Percentiles rank a stretch among this genome's conserved stretches.
phyloP scores from a whole-genome alignment of 2,329 filamentous ascomycete species.

The Daldinia sp. region DNA sequence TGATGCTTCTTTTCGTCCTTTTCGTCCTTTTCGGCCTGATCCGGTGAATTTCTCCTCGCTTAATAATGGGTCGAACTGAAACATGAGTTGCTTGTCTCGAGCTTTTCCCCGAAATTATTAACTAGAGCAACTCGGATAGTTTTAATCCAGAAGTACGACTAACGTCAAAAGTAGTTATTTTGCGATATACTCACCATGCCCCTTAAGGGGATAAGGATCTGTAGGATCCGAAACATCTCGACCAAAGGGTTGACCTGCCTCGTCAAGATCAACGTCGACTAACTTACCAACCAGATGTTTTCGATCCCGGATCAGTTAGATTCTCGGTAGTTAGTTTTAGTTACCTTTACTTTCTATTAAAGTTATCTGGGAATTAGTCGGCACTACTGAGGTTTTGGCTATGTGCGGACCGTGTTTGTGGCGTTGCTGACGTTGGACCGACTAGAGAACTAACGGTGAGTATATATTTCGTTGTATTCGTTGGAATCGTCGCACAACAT shows the following conservation, averaged over 20 bases:
- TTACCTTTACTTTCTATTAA: neutral
- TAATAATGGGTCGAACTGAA: neutral
- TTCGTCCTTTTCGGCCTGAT: neutral
- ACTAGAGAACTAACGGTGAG: constrained; percentile 1
- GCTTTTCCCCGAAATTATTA: neutral
- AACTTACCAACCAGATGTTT: neutral
- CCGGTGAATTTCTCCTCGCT: neutral
- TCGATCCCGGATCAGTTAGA: too few species aligned
- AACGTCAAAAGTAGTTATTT: too few species aligned
- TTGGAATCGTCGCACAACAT: constrained; percentile 18
- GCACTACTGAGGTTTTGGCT: neutral
- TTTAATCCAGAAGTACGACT: neutral
- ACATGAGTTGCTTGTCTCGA: neutral
- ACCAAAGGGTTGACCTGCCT: constrained; percentile 1
- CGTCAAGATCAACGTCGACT: neutral
- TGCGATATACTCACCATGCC: neutral
- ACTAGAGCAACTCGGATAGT: neutral
- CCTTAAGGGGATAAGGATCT: constrained; percentile 9
- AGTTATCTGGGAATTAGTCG: neutral
- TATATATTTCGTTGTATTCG: neutral
- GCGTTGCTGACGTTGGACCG: constrained; percentile 34
- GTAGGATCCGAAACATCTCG: constrained; percentile 15
- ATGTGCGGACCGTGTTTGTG: constrained; percentile 4
- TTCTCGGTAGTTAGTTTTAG: neutral
- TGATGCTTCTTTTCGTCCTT: neutral